Evolutionary conservation across 176 grass and related monocot genomes (phyloP).

Genomic region (Eragrostis curvula): DNA sequence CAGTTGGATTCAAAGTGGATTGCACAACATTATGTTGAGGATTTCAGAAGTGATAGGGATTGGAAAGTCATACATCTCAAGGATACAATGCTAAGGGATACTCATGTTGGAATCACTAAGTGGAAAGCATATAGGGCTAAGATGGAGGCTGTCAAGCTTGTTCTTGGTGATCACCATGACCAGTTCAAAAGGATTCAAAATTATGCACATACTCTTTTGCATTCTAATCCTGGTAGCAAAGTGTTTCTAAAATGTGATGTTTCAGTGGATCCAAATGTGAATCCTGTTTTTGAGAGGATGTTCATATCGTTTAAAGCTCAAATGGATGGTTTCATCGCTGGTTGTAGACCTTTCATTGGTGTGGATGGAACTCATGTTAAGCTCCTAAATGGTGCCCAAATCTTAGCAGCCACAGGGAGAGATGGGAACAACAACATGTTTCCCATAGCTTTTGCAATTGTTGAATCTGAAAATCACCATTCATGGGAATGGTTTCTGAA

Average conservation of each 20-base stretch:
- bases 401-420: background rate
- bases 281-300: background rate
- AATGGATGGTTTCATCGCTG: slow-evolving; percentile 2
- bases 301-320: too few species aligned
- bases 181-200: background rate
- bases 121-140: too few species aligned
- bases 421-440: slow-evolving; percentile 14
- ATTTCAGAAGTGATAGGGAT: too few species aligned
- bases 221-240: background rate
- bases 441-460: background rate
- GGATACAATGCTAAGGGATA: too few species aligned
- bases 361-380: background rate
- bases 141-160: too few species aligned
- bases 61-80: too few species aligned
- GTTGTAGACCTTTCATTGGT: background rate
- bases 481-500: too few species aligned
- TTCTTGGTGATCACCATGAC: too few species aligned
- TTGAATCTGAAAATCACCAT: background rate
- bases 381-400: slow-evolving; percentile 5
- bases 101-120: too few species aligned
- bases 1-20: too few species aligned
- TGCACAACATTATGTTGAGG: too few species aligned
- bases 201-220: background rate
- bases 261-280: background rate
- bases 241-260: slow-evolving; percentile 9